phyloP scores from a whole-genome alignment of 805 yeast genomes.

The Starmera caribaea region DNA sequence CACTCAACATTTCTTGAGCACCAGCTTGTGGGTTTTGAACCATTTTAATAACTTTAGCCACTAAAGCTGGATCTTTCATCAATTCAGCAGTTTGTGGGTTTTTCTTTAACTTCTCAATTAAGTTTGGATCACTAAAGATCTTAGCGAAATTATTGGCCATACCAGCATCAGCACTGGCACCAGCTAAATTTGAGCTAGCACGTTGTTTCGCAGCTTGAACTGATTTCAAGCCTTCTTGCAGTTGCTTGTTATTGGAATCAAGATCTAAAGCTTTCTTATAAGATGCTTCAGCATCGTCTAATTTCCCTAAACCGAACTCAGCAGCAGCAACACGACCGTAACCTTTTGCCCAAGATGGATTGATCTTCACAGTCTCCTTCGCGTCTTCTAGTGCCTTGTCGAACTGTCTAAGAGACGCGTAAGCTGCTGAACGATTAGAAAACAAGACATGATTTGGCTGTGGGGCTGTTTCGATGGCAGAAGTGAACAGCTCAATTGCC shows the following conservation, averaged over 20 bases:
- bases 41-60: conserved; percentile 52
- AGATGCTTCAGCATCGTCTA: conserved; percentile 61
- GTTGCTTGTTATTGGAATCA: conserved; percentile 78
- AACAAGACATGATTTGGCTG: conserved; percentile 85
- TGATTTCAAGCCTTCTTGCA: conserved; percentile 68
- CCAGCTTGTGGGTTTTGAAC: conserved; percentile 68
- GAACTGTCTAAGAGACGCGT: conserved; percentile 71
- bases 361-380: conserved; percentile 67
- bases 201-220: conserved; percentile 52
- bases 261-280: conserved; percentile 74
- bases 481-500: conserved; percentile 73
- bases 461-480: conserved; percentile 79
- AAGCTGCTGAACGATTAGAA: conserved; percentile 90
- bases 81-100: conserved; percentile 84
- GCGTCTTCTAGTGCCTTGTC: conserved; percentile 78
- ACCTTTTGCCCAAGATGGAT: conserved; percentile 91
- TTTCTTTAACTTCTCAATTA: conserved; percentile 61
- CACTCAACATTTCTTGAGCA: conserved; percentile 60
- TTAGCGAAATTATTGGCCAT: conserved; percentile 34
- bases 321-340: conserved; percentile 93
- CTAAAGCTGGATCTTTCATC: conserved; percentile 81
- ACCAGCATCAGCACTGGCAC: conserved; percentile 40
- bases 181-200: conserved; percentile 31
- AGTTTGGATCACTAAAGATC: conserved; percentile 72
- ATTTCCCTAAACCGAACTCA: conserved; percentile 71